These are phyloP conservation scores for Coemansia javaensis DNA, from an alignment of 192 early-diverging fungal species.

Conservation along the genomic window DNA sequence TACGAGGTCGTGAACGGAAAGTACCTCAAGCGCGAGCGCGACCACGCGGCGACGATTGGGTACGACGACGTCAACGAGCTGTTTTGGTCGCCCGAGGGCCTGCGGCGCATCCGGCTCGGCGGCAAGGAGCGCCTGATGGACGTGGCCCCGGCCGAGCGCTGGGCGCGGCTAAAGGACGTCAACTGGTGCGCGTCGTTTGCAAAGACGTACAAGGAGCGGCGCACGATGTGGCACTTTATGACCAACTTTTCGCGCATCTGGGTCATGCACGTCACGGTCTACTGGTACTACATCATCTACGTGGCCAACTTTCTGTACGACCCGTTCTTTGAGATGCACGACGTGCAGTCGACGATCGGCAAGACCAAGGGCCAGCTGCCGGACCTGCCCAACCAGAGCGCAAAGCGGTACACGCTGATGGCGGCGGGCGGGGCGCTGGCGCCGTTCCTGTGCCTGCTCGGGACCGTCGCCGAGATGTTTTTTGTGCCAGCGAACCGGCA, in stretches of 20 bases:
- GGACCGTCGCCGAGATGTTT: constrained; percentile 62
- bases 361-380: constrained; percentile 31
- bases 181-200: constrained; percentile 66
- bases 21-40: constrained; percentile 70
- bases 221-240: constrained; percentile 76
- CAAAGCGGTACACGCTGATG: constrained; percentile 59
- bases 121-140: constrained; percentile 61
- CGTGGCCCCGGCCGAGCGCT: constrained; percentile 59
- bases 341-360: constrained; percentile 39
- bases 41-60: constrained; percentile 69
- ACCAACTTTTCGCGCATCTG: constrained; percentile 82
- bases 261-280: constrained; percentile 76
- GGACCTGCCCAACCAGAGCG: constrained; percentile 39
- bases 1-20: constrained; percentile 67
- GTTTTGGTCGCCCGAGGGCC: constrained; percentile 70
- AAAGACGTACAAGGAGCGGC: constrained; percentile 82
- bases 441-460: constrained; percentile 61
- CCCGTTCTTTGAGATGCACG: constrained; percentile 48
- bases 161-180: constrained; percentile 56
- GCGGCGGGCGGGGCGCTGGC: constrained; percentile 69
- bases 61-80: constrained; percentile 83
- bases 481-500: constrained; percentile 63
- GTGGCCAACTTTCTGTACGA: constrained; percentile 66
- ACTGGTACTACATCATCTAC: constrained; percentile 76
- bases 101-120: constrained; percentile 55